phyloP scores from a whole-genome alignment of 2,329 filamentous ascomycete genomes.

The Aspergillus phoenicis region DNA sequence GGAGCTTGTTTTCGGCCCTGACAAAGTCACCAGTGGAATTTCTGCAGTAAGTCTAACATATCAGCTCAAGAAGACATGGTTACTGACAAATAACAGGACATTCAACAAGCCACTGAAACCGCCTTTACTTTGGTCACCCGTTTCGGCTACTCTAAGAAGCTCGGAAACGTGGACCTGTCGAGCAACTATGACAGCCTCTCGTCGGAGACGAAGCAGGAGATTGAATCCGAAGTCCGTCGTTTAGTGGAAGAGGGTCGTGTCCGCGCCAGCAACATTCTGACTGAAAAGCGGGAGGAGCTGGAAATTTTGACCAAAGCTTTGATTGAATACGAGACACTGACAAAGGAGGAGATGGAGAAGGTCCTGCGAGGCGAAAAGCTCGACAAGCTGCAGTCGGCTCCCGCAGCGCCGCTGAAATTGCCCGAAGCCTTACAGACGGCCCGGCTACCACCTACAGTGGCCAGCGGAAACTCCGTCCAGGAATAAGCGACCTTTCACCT shows the following conservation, averaged over 20 bases:
- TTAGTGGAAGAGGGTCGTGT: conserved; percentile 79
- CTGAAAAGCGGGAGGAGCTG: conserved; percentile 76
- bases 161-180: conserved; percentile 88
- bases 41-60: conserved; percentile 63
- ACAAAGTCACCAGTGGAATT: conserved; percentile 88
- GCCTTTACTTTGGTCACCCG: conserved; percentile 87
- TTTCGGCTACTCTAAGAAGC: conserved; percentile 82
- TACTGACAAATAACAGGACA: conserved; percentile 61
- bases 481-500: background rate
- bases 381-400: conserved; percentile 63
- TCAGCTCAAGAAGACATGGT: background rate
- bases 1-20: conserved; percentile 87
- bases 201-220: conserved; percentile 79
- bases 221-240: conserved; percentile 85
- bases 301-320: conserved; percentile 86
- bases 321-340: conserved; percentile 90
- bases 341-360: conserved; percentile 84
- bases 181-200: conserved; percentile 81
- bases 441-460: conserved; percentile 27
- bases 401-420: conserved; percentile 63
- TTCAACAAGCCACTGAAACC: conserved; percentile 76
- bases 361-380: conserved; percentile 86
- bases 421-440: conserved; percentile 54
- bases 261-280: conserved; percentile 71
- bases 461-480: background rate